Conservation (phyloP, 2,329 filamentous ascomycete genomes). For the Pestalotiopsis sp. region DNA sequence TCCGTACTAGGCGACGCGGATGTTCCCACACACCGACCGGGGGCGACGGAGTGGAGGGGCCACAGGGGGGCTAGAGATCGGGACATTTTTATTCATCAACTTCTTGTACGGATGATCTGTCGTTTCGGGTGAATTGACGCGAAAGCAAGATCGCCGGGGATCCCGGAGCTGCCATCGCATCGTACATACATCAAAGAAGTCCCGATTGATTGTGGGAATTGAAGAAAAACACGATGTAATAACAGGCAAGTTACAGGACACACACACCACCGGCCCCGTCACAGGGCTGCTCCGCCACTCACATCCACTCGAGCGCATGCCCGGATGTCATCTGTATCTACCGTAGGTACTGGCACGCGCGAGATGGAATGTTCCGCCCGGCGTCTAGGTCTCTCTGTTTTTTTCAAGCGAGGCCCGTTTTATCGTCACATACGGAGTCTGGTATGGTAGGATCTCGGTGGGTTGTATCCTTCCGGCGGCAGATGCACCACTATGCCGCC, state of each 20-base stretch:
- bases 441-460: not conserved
- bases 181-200: slow-evolving; percentile 7
- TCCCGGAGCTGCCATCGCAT: slow-evolving; percentile 1
- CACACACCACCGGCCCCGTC: not conserved
- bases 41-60: not conserved
- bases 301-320: too few species aligned
- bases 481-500: not conserved
- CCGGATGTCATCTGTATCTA: too few species aligned
- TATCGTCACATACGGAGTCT: not conserved
- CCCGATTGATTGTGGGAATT: slow-evolving; percentile 1
- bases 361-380: too few species aligned
- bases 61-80: not conserved
- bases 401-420: not conserved
- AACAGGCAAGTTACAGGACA: too few species aligned
- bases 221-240: not conserved
- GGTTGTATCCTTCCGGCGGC: not conserved
- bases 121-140: slow-evolving; percentile 9
- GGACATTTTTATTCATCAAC: not conserved
- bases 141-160: slow-evolving; percentile 8
- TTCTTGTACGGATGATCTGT: not conserved
- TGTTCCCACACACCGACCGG: not conserved
- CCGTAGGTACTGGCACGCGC: too few species aligned
- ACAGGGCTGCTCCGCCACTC: not conserved
- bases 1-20: not conserved
- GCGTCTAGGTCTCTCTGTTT: not conserved